Evolutionary conservation across 2,329 filamentous ascomycete genomes (phyloP), one percentile per base, ranked within the genome.

Genomic region (Triangularia setosa): DNA sequence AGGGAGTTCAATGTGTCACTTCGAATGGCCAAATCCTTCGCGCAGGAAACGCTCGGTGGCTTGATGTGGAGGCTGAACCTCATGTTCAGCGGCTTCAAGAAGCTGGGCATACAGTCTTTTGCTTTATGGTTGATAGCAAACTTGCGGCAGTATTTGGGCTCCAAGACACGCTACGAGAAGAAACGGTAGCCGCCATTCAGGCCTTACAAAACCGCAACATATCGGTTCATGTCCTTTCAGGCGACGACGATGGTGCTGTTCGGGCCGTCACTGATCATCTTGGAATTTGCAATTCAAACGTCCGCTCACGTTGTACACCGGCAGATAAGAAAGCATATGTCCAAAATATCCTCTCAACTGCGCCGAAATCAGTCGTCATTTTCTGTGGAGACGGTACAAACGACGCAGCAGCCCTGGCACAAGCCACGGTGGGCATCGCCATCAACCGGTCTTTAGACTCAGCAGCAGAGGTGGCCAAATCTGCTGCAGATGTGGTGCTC

Each of bases 331-430:
- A 77, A 24, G 73, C 67, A 0, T 83, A 84, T 65, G 75, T 84
- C 59, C 71, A 77, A 18, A 53, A 57, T 0, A 75, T 84, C 4
- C 28, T 55, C 7, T 27, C 23, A 44, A n/a, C 21, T 6, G 9
- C 23, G n/a, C 61, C 56, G 28, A 59, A 62, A 14, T 54, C 53
- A 27, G 74, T 82, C 1, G 83, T 91, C 18, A 75, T 93, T 5
- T 93, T 94, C 74, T 83, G 85, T 59, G 91, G 91, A 33, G 91
- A 94, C 69, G 91, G 91, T 1, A 92, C 89, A 14, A 94, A 94
- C 73, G 91, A 94, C 71, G 89, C 91, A 0, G 81, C 86, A 2
- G 91, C 91, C 0, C 80, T 94, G 2, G 86, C 89, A 0, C 84
- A 88, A 72, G 89, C 91, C 1, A 84, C 83, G 5, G 83, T 94